Base-by-base conservation (phyloP, 345 rosid species). In the Zanthoxylum bungeanum region DNA sequence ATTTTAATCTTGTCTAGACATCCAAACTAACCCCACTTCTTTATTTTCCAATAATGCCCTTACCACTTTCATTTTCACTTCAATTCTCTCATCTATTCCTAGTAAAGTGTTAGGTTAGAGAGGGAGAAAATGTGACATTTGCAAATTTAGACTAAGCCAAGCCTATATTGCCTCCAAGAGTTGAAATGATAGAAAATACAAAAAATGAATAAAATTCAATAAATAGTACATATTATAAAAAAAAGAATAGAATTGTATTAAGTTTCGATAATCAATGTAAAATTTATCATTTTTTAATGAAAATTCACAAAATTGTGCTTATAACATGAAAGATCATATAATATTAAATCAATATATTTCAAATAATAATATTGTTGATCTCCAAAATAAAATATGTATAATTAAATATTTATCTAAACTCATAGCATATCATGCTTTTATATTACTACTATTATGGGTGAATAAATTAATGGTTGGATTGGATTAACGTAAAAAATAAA, bases 1-100 rank as follows among this genome's bases (percentile, higher is more conserved):
- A 6, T 59, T 70, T 59, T 74, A 63, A 74, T 71, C 57, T 68
- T 74, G 40, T 74, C 61, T 59, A 4, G 7, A 66, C 71, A 39
- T 37, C 8, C 25, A 33, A 46, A 33, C 60, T 42, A 25, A n/a
- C n/a, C 70, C 70, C 52, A 40, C 67, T 14, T 58, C 24, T 46
- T 21, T 6, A 8, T 37, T 21, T 69, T 19, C 61, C 66, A 9
- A 22, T 42, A 53, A 7, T 60, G 0, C 46, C 73, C 33, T 46
- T 27, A 0, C 9, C 28, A 6, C 3, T 4, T 14, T 2, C 7
- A 2, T 12, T 40, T 39, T 62, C 66, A 24, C 66, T 10, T 39
- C 49, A 25, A 9, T 37, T 36, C 1, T 6, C n/a, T 24, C 11
- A 31, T 28, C 39, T 8, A 17, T 28, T 57, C 37, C 9, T 11